Evolutionary conservation across 192 early-diverging fungal genomes (phyloP).

Genomic region (Linnemannia zychae): DNA sequence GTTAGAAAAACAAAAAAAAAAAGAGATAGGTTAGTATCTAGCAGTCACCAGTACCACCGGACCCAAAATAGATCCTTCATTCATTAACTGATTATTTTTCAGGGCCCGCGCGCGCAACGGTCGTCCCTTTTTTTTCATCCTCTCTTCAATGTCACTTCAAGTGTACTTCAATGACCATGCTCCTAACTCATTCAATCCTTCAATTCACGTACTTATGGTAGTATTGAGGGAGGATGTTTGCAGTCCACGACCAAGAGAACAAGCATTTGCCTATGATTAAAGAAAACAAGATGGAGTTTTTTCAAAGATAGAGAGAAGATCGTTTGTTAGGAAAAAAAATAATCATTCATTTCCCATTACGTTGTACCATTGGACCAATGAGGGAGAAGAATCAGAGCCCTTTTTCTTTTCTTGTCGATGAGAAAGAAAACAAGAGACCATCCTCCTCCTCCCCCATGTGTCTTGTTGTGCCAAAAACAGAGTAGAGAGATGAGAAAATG

Average conservation of each 20-base stretch:
- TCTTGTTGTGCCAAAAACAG: too few species aligned
- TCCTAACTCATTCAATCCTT: neutral
- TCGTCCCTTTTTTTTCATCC: neutral
- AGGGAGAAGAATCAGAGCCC: constrained; percentile 1
- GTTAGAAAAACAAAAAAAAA: neutral
- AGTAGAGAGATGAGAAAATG: too few species aligned
- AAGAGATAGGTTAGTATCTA: neutral
- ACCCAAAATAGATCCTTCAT: neutral
- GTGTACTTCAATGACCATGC: too few species aligned
- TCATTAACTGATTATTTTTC: neutral
- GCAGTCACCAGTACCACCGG: neutral
- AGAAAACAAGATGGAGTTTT: neutral
- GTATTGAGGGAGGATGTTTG: constrained; percentile 32
- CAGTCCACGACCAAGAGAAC: constrained; percentile 43
- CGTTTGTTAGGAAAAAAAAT: neutral
- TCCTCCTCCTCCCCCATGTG: too few species aligned
- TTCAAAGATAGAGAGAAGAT: neutral
- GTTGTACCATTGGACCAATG: constrained; percentile 3
- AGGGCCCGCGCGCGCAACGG: neutral
- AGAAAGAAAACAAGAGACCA: too few species aligned
- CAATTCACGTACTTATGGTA: constrained; percentile 45
- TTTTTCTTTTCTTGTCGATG: neutral
- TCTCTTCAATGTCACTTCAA: too few species aligned
- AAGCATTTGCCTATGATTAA: constrained; percentile 34
- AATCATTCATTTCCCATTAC: constrained; percentile 1